These are phyloP conservation scores for Cryphonectria naterciae DNA, from an alignment of 2,329 filamentous ascomycete genomes.

Conservation along the genomic window DNA sequence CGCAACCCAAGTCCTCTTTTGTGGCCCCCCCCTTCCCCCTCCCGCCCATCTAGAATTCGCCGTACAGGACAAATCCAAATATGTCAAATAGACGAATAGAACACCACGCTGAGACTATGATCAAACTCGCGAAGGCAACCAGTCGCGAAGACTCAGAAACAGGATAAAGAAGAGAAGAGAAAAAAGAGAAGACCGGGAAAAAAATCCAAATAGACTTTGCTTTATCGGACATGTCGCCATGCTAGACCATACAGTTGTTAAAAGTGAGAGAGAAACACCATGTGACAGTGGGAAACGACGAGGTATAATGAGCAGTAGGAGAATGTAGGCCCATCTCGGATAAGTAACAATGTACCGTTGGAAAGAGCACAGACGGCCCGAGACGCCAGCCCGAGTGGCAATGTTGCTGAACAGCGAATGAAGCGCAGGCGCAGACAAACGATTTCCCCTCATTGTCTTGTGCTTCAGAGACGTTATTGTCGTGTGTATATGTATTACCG, in stretches of 20 bases:
- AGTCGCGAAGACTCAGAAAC: constrained; percentile 15
- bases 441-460: constrained; percentile 7
- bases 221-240: constrained; percentile 19
- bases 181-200: constrained; percentile 20
- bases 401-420: constrained; percentile 1
- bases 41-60: constrained; percentile 4
- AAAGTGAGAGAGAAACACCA: neutral
- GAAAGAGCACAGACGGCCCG: constrained; percentile 9
- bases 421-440: neutral
- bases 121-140: constrained; percentile 23
- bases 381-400: constrained; percentile 15
- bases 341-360: constrained; percentile 12
- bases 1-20: neutral
- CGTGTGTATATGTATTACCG: neutral
- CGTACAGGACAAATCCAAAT: constrained; percentile 29
- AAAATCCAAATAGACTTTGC: constrained; percentile 26
- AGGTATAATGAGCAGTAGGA: constrained; percentile 16
- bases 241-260: constrained; percentile 11
- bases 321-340: constrained; percentile 9
- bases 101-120: constrained; percentile 4
- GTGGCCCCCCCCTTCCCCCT: neutral
- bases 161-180: constrained; percentile 26
- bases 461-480: neutral
- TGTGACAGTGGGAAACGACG: constrained; percentile 7
- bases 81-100: constrained; percentile 6